These are phyloP conservation scores for Gentiana dahurica DNA, from an alignment of 257 asterid species.

Conservation along the genomic window DNA sequence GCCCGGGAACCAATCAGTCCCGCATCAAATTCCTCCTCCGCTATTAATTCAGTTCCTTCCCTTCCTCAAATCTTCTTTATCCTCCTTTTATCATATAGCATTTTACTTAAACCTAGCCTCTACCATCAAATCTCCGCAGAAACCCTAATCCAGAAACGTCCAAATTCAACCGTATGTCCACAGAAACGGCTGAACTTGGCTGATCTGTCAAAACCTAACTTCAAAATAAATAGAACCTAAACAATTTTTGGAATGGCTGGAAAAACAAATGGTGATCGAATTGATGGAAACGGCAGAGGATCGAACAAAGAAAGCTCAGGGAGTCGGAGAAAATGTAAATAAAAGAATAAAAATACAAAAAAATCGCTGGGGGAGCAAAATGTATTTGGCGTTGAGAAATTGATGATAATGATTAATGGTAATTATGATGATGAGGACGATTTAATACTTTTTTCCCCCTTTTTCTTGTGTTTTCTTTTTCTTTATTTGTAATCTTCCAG, in stretches of 20 bases:
- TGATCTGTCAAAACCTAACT: neutral
- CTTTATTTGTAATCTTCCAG: neutral
- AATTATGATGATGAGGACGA: slow-evolving; percentile 11
- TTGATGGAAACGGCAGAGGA: neutral
- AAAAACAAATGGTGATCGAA: neutral
- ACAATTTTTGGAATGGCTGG: slow-evolving; percentile 5
- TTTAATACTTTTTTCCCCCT: slow-evolving; percentile 3
- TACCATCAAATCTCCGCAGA: neutral
- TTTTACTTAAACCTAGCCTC: slow-evolving; percentile 15
- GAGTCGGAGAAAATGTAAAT: slow-evolving; percentile 6
- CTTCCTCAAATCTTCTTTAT: slow-evolving; percentile 27
- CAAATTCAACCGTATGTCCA: neutral
- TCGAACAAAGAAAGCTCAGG: slow-evolving; percentile 7
- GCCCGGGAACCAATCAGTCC: slow-evolving; percentile 91
- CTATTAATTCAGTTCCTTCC: slow-evolving; percentile 18
- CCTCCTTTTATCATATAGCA: slow-evolving; percentile 52
- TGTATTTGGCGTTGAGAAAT: neutral
- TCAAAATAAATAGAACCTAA: slow-evolving; percentile 1
- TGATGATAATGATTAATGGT: slow-evolving; percentile 12
- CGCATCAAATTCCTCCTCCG: slow-evolving; percentile 38
- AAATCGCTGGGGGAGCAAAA: slow-evolving; percentile 4
- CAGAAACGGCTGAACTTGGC: neutral
- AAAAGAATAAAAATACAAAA: too few species aligned
- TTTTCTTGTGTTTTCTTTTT: neutral
- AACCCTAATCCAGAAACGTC: slow-evolving; percentile 9